Evolutionary conservation across 306 rosid genomes (phyloP).

Genomic region (Begonia loranthoides): DNA sequence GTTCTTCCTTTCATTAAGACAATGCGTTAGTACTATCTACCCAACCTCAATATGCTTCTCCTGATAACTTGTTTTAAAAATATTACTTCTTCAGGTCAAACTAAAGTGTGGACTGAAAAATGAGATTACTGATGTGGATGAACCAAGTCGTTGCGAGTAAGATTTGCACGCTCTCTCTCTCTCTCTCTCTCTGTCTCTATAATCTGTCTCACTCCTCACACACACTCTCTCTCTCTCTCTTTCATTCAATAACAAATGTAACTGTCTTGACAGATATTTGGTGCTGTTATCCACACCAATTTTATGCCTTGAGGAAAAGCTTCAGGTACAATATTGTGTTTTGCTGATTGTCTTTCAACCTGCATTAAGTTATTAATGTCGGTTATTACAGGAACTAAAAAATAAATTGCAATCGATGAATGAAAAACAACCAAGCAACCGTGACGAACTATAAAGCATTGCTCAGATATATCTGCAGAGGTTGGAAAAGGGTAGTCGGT

Average conservation of each 20-base stretch:
- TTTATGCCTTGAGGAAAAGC: conserved; percentile 68
- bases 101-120: conserved; percentile 78
- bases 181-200: neutral
- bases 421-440: conserved; percentile 46
- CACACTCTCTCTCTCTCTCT: conserved; percentile 7
- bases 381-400: conserved; percentile 57
- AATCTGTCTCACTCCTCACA: neutral
- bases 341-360: conserved; percentile 4
- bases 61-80: no score
- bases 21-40: no score
- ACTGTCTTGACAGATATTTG: conserved; percentile 46
- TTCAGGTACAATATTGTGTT: conserved; percentile 40
- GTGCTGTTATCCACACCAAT: conserved; percentile 82
- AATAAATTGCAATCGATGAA: conserved; percentile 62
- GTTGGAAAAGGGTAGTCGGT: no score
- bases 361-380: neutral
- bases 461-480: no score
- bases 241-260: conserved; percentile 8
- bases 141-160: conserved; percentile 99
- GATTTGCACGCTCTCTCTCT: conserved; percentile 10
- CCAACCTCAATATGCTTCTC: no score
- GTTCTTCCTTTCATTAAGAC: no score
- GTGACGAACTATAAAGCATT: conserved; percentile 56
- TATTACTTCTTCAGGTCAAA: conserved; percentile 47
- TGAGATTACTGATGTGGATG: conserved; percentile 83